These are phyloP conservation scores for Multifurca ochricompacta DNA, from an alignment of 768 basidiomycete genomes.

Conservation along the genomic window DNA sequence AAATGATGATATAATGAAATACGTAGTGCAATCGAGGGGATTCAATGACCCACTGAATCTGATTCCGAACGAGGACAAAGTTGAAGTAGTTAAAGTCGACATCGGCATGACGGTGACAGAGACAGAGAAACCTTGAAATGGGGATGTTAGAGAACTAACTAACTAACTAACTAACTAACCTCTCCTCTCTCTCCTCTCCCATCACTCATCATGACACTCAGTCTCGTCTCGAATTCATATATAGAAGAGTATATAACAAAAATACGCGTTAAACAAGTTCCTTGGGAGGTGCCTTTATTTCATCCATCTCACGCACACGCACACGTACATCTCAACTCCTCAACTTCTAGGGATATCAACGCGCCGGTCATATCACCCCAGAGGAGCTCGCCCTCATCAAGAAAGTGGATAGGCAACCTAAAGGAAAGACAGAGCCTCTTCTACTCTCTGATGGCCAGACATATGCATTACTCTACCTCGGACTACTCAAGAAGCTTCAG, in stretches of 20 bases:
- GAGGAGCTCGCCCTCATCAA: conserved; percentile 87
- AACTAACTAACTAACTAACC: too few relatives aligned
- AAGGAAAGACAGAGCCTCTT: conserved; percentile 63
- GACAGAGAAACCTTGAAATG: background rate
- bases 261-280: conserved; percentile 84
- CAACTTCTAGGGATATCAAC: conserved; percentile 96
- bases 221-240: conserved; percentile 72
- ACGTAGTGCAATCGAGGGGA: background rate
- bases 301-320: too few relatives aligned
- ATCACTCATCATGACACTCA: conserved; percentile 62
- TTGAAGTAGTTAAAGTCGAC: background rate
- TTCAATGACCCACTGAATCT: background rate
- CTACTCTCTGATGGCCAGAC: conserved; percentile 74
- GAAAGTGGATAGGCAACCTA: conserved; percentile 78
- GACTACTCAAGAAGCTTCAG: conserved; percentile 79
- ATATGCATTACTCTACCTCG: conserved; percentile 86
- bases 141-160: too few relatives aligned
- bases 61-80: background rate
- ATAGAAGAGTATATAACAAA: conserved; percentile 84
- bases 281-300: conserved; percentile 75
- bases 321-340: conserved; percentile 5
- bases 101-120: background rate
- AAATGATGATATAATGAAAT: background rate
- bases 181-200: too few relatives aligned
- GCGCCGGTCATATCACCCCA: conserved; percentile 79